A percentile compares a stretch with the other conserved stretches of the same genome.
These are phyloP conservation scores for Claviceps maximensis DNA, from an alignment of 2,329 filamentous ascomycete species.

Conservation along the genomic window DNA sequence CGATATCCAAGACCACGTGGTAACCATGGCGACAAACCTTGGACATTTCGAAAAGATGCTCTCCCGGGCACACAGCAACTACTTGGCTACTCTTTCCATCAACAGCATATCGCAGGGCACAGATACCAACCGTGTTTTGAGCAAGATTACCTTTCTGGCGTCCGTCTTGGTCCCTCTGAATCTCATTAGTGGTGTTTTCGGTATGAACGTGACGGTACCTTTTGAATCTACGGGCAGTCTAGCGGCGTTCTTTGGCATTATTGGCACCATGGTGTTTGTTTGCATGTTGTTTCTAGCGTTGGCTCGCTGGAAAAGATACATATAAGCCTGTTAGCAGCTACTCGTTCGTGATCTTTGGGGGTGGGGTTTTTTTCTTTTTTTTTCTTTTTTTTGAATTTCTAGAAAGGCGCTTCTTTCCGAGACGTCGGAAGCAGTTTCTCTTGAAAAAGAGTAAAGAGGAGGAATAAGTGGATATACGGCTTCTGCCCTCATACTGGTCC, in stretches of 20 bases:
- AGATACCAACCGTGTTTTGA: conserved; percentile 74
- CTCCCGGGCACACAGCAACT: conserved; percentile 86
- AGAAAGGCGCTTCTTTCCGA: too few species aligned
- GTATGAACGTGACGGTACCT: conserved; percentile 75
- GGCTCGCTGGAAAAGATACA: conserved; percentile 34
- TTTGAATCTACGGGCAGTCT: conserved; percentile 42
- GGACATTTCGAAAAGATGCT: conserved; percentile 97
- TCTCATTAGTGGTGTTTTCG: conserved; percentile 73
- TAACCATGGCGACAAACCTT: conserved; percentile 97
- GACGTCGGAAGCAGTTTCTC: too few species aligned
- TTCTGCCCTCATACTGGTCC: too few species aligned
- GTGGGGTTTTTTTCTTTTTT: too few species aligned
- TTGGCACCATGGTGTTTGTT: conserved; percentile 39
- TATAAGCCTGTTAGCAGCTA: conserved; percentile 18
- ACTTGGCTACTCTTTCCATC: conserved; percentile 85
- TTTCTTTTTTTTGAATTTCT: too few species aligned
- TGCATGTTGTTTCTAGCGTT: conserved; percentile 31
- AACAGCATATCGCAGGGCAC: conserved; percentile 84
- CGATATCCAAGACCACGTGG: conserved; percentile 97
- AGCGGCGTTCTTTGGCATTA: conserved; percentile 37
- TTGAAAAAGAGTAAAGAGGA: too few species aligned
- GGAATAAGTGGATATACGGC: too few species aligned
- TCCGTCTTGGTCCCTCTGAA: conserved; percentile 96
- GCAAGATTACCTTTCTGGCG: conserved; percentile 88
- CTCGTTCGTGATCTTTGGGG: too few species aligned